Percentiles rank a stretch among this genome's conserved stretches.
Evolutionary conservation across 768 basidiomycete genomes (phyloP).

Genomic region (Auricularia sp.): DNA sequence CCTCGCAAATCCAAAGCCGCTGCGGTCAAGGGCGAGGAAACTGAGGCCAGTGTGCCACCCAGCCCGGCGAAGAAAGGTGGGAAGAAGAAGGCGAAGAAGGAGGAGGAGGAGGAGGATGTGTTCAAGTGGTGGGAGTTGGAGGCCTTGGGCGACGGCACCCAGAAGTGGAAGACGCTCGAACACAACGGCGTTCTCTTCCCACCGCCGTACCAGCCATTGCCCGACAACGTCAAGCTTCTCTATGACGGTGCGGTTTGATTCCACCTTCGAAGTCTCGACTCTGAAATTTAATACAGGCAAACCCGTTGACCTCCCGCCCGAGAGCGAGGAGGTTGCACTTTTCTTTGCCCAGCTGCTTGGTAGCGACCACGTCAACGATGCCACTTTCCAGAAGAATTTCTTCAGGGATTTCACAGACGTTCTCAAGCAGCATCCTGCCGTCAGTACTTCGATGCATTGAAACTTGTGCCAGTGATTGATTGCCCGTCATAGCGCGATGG

Average conservation of each 20-base stretch:
- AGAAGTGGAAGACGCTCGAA: conserved; percentile 92
- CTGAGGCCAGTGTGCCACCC: conserved; percentile 20
- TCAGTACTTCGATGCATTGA: conserved; percentile 30
- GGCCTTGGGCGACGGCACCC: conserved; percentile 55
- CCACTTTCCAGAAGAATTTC: conserved; percentile 87
- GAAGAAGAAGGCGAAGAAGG: conserved; percentile 45
- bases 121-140: conserved; percentile 82
- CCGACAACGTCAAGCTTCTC: conserved; percentile 79
- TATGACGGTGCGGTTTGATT: conserved; percentile 63
- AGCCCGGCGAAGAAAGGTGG: conserved; percentile 7
- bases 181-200: conserved; percentile 95
- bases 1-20: conserved; percentile 1
- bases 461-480: background rate
- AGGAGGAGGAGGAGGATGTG: conserved; percentile 59
- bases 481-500: conserved; percentile 46
- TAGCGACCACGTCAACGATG: conserved; percentile 84
- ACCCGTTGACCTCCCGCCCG: conserved; percentile 65
- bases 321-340: conserved; percentile 91
- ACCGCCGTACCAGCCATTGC: conserved; percentile 82
- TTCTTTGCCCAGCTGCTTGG: conserved; percentile 92
- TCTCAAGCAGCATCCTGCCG: conserved; percentile 73
- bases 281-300: conserved; percentile 43
- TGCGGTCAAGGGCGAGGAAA: conserved; percentile 30
- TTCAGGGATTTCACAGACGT: conserved; percentile 81
- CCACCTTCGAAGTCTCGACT: conserved; percentile 8